phyloP scores from a whole-genome alignment of 805 yeast genomes.

The Pichia paraexigua region DNA sequence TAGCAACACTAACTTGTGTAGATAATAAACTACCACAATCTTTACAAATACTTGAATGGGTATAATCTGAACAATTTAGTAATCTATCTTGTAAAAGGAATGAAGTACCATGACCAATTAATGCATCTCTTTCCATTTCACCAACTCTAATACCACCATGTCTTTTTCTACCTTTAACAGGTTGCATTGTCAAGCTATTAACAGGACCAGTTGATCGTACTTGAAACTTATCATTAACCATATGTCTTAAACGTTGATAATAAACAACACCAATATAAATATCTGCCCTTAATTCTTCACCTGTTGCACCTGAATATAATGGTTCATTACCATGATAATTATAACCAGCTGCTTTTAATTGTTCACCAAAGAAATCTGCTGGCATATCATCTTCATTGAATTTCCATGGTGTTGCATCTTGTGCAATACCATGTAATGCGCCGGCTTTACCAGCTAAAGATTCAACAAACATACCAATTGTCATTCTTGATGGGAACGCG shows the following conservation, averaged over 20 bases:
- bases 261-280: slow-evolving; percentile 95
- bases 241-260: slow-evolving; percentile 96
- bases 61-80: slow-evolving; percentile 90
- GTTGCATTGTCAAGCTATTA: slow-evolving; percentile 95
- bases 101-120: slow-evolving; percentile 97
- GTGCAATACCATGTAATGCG: slow-evolving; percentile 94
- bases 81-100: slow-evolving; percentile 90
- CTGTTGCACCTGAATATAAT: slow-evolving; percentile 97
- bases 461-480: slow-evolving; percentile 99
- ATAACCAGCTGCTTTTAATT: slow-evolving; percentile 78
- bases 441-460: slow-evolving; percentile 98
- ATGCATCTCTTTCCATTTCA: slow-evolving; percentile 99
- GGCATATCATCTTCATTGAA: slow-evolving; percentile 91
- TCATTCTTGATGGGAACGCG: slow-evolving; percentile 99
- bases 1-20: slow-evolving; percentile 85
- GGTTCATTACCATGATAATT: slow-evolving; percentile 99
- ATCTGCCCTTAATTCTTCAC: slow-evolving; percentile 94
- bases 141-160: slow-evolving; percentile 99
- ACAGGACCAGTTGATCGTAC: slow-evolving; percentile 99
- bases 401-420: slow-evolving; percentile 95
- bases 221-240: slow-evolving; percentile 99
- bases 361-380: slow-evolving; percentile 96
- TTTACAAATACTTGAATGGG: slow-evolving; percentile 85
- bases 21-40: slow-evolving; percentile 88
- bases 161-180: slow-evolving; percentile 98